Conservation (phyloP, 1,284 basidiomycete genomes). For the Meira nashicola region DNA sequence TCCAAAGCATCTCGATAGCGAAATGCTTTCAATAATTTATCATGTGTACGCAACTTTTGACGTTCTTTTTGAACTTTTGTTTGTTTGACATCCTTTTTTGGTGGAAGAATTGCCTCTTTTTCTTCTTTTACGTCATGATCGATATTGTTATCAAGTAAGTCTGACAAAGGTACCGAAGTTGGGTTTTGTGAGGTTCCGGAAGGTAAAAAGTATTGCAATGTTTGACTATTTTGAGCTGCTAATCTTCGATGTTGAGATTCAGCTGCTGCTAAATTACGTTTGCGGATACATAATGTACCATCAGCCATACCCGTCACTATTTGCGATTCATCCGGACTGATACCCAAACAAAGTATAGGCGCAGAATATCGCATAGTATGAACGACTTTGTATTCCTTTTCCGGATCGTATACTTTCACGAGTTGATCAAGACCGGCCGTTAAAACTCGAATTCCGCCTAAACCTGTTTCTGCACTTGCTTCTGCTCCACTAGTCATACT, state of each 20-base stretch:
- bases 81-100: neutral
- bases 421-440: conserved; percentile 91
- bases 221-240: conserved; percentile 18
- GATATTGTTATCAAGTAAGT: too few relatives aligned
- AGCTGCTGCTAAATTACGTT: conserved; percentile 67
- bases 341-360: conserved; percentile 81
- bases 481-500: conserved; percentile 41
- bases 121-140: neutral
- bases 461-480: conserved; percentile 52
- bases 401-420: conserved; percentile 90
- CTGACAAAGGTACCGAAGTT: neutral
- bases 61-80: conserved; percentile 50
- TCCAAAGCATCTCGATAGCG: conserved; percentile 88
- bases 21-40: conserved; percentile 82
- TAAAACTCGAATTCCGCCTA: conserved; percentile 70
- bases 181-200: neutral
- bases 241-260: conserved; percentile 59
- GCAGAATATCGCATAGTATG: conserved; percentile 99
- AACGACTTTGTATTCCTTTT: conserved; percentile 73
- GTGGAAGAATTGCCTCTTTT: too few relatives aligned
- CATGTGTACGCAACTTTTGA: conserved; percentile 72
- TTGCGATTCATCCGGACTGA: conserved; percentile 95
- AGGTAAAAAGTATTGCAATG: neutral
- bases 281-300: conserved; percentile 66
- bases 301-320: conserved; percentile 94